Conservation (phyloP, 2,329 filamentous ascomycete genomes). For the Colletotrichum noveboracense region DNA sequence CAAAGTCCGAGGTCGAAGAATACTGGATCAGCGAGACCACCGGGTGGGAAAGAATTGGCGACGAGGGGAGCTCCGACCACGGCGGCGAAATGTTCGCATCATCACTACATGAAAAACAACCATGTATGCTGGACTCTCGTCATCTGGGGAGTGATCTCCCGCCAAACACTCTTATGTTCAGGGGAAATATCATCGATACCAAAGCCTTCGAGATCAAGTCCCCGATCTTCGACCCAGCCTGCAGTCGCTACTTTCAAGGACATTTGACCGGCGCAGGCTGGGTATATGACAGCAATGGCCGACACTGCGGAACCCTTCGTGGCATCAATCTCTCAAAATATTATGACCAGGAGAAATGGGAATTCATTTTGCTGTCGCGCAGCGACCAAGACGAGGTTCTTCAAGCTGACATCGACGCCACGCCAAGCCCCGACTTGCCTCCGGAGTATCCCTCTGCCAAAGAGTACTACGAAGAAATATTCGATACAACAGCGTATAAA, state of each 20-base stretch:
- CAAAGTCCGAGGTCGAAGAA: neutral
- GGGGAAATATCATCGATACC: rapidly evolving
- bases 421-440: neutral
- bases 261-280: neutral
- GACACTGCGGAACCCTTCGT: neutral
- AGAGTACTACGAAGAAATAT: constrained; percentile 1
- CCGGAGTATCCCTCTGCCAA: neutral
- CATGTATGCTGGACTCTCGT: rapidly evolving
- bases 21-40: neutral
- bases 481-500: neutral
- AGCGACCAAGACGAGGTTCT: neutral
- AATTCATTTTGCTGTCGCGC: neutral
- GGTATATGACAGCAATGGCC: neutral
- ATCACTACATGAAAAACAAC: neutral
- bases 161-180: neutral
- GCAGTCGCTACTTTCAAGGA: neutral
- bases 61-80: neutral
- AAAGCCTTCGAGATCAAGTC: neutral
- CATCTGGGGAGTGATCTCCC: neutral
- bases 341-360: neutral
- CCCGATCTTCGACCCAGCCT: neutral
- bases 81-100: neutral
- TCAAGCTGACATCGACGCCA: neutral
- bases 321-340: neutral
- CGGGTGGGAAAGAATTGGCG: neutral